These are phyloP conservation scores for Alternaria hordeiaustralica DNA, from an alignment of 2,329 filamentous ascomycete genomes.

Conservation along the genomic window DNA sequence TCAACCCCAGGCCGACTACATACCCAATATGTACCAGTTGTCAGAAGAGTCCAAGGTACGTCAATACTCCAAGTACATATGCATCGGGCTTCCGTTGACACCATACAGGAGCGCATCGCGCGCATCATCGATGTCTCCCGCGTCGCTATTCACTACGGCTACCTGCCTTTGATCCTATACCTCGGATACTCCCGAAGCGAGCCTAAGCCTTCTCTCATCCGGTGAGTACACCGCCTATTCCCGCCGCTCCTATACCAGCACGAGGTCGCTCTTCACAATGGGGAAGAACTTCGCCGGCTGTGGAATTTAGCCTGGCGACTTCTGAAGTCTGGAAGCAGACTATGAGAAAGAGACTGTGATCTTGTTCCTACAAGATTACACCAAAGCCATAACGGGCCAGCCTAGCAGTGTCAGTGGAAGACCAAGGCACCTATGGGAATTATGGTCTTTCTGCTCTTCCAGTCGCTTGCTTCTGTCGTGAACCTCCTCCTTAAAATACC, in stretches of 20 bases:
- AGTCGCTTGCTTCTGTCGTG: not conserved
- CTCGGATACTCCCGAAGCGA: constrained; percentile 96
- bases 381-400: not conserved
- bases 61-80: not conserved
- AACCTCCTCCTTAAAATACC: not conserved
- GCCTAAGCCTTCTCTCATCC: constrained; percentile 81
- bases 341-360: not conserved
- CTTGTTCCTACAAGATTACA: not conserved
- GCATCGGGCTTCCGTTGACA: constrained; percentile 30
- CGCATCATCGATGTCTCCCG: constrained; percentile 95
- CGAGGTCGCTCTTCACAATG: not conserved
- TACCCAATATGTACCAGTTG: constrained; percentile 64
- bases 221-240: constrained; percentile 54
- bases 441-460: not conserved
- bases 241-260: not conserved
- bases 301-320: not conserved
- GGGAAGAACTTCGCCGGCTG: not conserved
- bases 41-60: constrained; percentile 96
- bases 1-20: not conserved
- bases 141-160: constrained; percentile 96
- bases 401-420: not conserved
- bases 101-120: constrained; percentile 86
- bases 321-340: not conserved
- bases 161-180: constrained; percentile 95
- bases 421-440: not conserved